Conservation (phyloP, 805 yeast species). For the Suhomyces kilbournensis region DNA sequence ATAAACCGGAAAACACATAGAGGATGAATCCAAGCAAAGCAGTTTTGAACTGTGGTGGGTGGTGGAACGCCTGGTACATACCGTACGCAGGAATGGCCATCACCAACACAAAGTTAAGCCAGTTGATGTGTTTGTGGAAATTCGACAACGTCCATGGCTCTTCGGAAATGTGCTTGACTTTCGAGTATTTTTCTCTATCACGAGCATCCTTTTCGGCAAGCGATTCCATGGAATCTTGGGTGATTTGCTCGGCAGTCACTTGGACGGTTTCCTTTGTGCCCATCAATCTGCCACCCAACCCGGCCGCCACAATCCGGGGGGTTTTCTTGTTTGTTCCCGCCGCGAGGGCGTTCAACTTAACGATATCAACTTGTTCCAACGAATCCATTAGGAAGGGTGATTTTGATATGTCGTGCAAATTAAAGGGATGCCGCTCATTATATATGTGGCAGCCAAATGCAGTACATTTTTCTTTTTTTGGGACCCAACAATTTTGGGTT, state of each 20-base stretch:
- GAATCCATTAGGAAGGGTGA: constrained; percentile 7
- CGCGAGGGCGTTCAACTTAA: constrained; percentile 72
- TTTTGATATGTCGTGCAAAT: background rate
- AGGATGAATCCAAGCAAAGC: constrained; percentile 49
- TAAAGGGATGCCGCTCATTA: background rate
- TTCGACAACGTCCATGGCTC: constrained; percentile 72
- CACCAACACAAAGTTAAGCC: constrained; percentile 71
- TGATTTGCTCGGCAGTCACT: constrained; percentile 62
- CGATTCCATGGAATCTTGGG: constrained; percentile 48
- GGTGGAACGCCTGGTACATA: constrained; percentile 38
- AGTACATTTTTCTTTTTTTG: background rate
- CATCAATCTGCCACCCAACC: constrained; percentile 72
- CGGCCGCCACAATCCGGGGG: constrained; percentile 75
- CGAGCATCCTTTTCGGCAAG: constrained; percentile 35
- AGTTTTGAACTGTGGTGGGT: constrained; percentile 53
- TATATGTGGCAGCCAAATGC: background rate
- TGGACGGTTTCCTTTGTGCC: constrained; percentile 72
- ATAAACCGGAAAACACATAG: constrained; percentile 62
- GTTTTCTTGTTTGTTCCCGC: constrained; percentile 74
- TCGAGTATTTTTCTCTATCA: constrained; percentile 39
- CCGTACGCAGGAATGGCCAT: constrained; percentile 60
- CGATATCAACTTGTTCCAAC: constrained; percentile 51
- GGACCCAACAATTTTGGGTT: constrained; percentile 4
- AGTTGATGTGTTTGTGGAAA: constrained; percentile 74
- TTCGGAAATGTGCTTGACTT: constrained; percentile 62